Evolutionary conservation across 2,329 filamentous ascomycete species (phyloP).

Genomic region (Sordariomycetes sp.): DNA sequence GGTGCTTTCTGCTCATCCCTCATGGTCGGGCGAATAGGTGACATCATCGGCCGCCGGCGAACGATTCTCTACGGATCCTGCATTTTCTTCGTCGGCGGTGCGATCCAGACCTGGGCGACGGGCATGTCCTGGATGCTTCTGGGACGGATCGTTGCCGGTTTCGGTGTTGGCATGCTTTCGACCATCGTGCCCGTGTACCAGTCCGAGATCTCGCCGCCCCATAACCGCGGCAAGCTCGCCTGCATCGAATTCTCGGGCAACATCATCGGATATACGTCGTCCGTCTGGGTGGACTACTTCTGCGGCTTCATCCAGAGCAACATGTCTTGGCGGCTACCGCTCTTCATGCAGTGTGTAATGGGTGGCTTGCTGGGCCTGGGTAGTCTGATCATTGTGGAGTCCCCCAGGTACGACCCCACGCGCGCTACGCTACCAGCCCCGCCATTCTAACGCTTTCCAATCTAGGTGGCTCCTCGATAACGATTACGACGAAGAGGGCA

Average conservation of each 20-base stretch:
- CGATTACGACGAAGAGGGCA: slow-evolving; percentile 95
- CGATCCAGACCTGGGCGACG: slow-evolving; percentile 67
- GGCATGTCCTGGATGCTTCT: slow-evolving; percentile 84
- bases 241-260: slow-evolving; percentile 98
- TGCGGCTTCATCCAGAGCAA: slow-evolving; percentile 81
- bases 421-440: neutral
- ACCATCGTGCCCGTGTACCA: slow-evolving; percentile 92
- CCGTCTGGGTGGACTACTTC: slow-evolving; percentile 97
- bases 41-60: slow-evolving; percentile 76
- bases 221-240: slow-evolving; percentile 88
- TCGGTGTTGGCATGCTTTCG: slow-evolving; percentile 78
- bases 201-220: slow-evolving; percentile 88
- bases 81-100: slow-evolving; percentile 75
- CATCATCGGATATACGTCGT: slow-evolving; percentile 88
- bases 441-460: slow-evolving; percentile 12
- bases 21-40: slow-evolving; percentile 74
- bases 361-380: slow-evolving; percentile 72
- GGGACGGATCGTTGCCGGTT: slow-evolving; percentile 70
- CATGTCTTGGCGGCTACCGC: slow-evolving; percentile 78
- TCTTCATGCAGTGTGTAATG: slow-evolving; percentile 92
- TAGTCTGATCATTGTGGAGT: slow-evolving; percentile 90
- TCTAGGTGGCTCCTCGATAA: slow-evolving; percentile 89
- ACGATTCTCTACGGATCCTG: slow-evolving; percentile 91
- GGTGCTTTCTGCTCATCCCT: slow-evolving; percentile 87
- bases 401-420: slow-evolving; percentile 56